Conservation (phyloP, 208 protist genomes). For the Balamuthia mandrillaris region DNA sequence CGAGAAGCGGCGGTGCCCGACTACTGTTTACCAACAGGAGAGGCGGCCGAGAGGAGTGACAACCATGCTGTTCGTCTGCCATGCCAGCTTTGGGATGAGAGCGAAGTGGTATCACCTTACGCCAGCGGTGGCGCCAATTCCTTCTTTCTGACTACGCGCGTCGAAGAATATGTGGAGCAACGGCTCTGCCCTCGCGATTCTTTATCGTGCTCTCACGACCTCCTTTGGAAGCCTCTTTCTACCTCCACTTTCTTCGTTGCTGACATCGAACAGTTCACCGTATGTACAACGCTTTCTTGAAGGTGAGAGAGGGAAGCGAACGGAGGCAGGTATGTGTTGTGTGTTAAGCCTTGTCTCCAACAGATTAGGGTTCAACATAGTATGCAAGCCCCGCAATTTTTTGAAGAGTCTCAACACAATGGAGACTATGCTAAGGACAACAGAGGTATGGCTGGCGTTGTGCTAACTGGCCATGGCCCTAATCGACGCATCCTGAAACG, state of each 20-base stretch:
- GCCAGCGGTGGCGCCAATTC: not conserved
- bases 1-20: not conserved
- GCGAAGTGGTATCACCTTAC: not conserved
- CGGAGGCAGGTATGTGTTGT: too few species aligned
- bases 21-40: not conserved
- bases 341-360: not conserved
- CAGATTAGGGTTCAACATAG: conserved; percentile 8
- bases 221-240: not conserved
- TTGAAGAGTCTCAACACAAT: not conserved
- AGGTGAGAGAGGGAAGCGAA: too few species aligned
- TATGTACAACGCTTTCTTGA: not conserved
- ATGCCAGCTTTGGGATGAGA: not conserved
- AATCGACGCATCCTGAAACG: not conserved
- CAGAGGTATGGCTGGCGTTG: not conserved
- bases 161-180: too few species aligned
- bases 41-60: too few species aligned
- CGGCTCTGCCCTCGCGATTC: not conserved
- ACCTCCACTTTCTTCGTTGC: not conserved
- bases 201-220: not conserved
- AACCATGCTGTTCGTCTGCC: not conserved
- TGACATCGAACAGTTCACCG: conserved; percentile 9
- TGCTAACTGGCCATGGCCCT: not conserved
- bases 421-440: not conserved
- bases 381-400: conserved; percentile 23
- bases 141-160: not conserved